These are phyloP conservation scores for Punica granatum DNA, from an alignment of 345 rosid genomes.

Conservation along the genomic window DNA sequence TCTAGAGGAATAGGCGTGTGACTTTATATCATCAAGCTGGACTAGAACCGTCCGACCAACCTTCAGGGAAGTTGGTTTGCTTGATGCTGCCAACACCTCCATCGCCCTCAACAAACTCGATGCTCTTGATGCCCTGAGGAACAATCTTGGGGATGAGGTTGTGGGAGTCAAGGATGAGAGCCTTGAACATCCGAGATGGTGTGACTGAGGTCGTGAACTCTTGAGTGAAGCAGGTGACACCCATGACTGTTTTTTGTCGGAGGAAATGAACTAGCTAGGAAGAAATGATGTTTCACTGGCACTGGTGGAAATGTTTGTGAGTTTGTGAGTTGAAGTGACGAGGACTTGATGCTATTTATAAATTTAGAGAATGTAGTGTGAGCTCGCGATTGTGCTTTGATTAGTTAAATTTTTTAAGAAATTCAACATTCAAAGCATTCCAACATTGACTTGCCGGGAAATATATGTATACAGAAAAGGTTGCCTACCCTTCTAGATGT, in stretches of 20 bases:
- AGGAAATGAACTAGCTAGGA: background rate
- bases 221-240: slow-evolving; percentile 2
- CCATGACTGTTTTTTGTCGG: background rate
- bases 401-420: background rate
- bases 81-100: slow-evolving; percentile 11
- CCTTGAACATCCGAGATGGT: slow-evolving; percentile 7
- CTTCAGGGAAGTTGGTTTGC: slow-evolving; percentile 1
- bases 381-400: background rate
- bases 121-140: slow-evolving; percentile 8
- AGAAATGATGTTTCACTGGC: background rate
- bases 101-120: slow-evolving; percentile 9
- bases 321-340: background rate
- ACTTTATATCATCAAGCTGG: too few relatives aligned
- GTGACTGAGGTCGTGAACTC: slow-evolving; percentile 3
- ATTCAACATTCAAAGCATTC: background rate
- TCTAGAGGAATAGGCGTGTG: too few relatives aligned
- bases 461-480: background rate
- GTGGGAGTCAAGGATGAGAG: slow-evolving; percentile 6
- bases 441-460: background rate
- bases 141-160: slow-evolving; percentile 8
- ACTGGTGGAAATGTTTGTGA: background rate
- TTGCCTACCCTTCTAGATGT: too few relatives aligned
- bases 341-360: background rate
- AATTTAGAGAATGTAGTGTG: background rate
- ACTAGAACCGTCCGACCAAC: too few relatives aligned